These are phyloP conservation scores for Gnetum montanum DNA, from an alignment of 75 land plant genomes.

Conservation along the genomic window DNA sequence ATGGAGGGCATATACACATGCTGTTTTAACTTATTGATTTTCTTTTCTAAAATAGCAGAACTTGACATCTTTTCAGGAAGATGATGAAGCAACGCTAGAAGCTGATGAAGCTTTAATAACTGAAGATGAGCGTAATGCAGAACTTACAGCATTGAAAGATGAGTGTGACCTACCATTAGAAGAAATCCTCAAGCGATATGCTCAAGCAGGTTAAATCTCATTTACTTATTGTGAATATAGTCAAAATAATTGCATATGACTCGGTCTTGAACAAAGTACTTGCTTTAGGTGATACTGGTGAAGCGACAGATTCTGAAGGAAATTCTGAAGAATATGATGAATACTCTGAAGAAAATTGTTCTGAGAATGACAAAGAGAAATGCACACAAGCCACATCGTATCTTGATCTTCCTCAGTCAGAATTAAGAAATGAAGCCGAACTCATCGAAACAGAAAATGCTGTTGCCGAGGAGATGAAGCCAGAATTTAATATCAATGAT, in stretches of 20 bases:
- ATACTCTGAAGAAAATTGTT: conserved; percentile 13
- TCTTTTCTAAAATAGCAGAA: no score
- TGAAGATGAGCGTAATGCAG: conserved; percentile 75
- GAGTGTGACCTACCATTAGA: conserved; percentile 86
- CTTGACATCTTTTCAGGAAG: conserved; percentile 46
- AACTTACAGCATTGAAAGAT: conserved; percentile 62
- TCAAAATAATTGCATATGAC: not conserved
- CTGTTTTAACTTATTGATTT: no score
- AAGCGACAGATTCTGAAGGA: conserved; percentile 9
- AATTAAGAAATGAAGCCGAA: no score
- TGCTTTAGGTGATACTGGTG: no score
- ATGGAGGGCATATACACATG: no score
- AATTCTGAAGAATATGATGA: conserved; percentile 10
- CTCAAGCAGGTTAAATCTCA: not conserved
- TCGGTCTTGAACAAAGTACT: conserved; percentile 5
- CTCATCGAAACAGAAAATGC: no score
- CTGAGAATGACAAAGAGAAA: no score
- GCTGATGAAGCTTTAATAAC: conserved; percentile 95
- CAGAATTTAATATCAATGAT: no score
- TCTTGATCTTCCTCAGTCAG: no score
- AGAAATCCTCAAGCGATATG: conserved; percentile 69
- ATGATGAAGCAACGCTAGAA: conserved; percentile 87
- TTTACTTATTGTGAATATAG: not conserved
- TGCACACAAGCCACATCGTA: no score
- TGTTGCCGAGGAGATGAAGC: no score